phyloP scores from a whole-genome alignment of 345 rosid species.

The Rhodamnia argentea region DNA sequence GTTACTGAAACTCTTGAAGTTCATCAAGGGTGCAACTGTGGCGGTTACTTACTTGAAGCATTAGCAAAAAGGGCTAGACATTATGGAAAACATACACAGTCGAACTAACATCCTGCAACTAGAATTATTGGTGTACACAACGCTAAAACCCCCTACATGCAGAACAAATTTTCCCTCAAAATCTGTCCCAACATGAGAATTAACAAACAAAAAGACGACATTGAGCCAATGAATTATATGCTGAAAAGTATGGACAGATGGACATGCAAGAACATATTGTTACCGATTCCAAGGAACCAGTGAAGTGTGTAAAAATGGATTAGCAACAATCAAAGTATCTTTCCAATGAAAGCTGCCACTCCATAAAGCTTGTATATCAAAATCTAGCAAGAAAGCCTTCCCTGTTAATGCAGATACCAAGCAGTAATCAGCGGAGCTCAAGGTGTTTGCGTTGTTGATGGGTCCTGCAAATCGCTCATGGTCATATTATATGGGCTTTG shows the following conservation, averaged over 20 bases:
- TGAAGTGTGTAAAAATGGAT: not conserved
- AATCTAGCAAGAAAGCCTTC: not conserved
- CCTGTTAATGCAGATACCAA: not conserved
- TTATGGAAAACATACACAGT: not conserved
- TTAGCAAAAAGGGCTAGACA: not conserved
- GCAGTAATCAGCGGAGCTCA: not conserved
- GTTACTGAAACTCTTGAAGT: not conserved
- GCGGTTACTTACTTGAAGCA: too few species aligned
- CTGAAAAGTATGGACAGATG: not conserved
- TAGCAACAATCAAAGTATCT: not conserved
- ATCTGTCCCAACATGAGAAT: not conserved
- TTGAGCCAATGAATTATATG: not conserved
- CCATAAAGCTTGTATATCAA: not conserved
- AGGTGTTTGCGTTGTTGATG: not conserved
- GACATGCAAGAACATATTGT: not conserved
- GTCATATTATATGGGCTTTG: slow-evolving; percentile 5
- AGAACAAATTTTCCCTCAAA: not conserved
- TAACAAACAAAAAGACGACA: not conserved
- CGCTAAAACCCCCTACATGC: not conserved
- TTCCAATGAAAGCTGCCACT: not conserved
- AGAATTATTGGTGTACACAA: not conserved
- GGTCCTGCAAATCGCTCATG: not conserved
- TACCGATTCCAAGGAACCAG: not conserved
- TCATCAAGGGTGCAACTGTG: too few species aligned
- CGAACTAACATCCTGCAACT: not conserved